A percentile compares a stretch with the other conserved stretches of the same genome.
Conservation (phyloP, 2,329 filamentous ascomycete genomes). For the Aphanocladium album region DNA sequence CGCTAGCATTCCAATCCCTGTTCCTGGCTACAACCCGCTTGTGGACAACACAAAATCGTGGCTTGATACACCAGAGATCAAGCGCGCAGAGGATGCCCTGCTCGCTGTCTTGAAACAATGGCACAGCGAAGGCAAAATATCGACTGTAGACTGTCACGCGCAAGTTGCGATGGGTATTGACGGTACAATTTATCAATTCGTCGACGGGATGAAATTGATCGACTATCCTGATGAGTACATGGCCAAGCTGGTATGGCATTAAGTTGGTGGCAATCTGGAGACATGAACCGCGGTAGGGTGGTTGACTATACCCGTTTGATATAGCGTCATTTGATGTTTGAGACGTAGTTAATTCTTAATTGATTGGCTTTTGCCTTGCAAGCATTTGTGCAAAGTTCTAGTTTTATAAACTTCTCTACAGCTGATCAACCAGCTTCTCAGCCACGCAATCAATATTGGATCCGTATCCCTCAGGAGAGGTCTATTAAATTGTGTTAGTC, state of each 20-base stretch:
- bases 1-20: background rate
- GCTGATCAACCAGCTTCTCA: constrained; percentile 30
- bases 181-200: background rate
- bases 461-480: constrained; percentile 30
- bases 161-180: constrained; percentile 8
- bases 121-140: background rate
- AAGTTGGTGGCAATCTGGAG: background rate
- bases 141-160: background rate
- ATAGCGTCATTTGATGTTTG: background rate
- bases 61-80: constrained; percentile 4
- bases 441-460: constrained; percentile 31
- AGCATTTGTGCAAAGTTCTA: too few species aligned
- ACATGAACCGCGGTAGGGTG: background rate
- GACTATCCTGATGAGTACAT: constrained; percentile 9
- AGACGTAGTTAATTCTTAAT: too few species aligned
- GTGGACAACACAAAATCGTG: background rate
- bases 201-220: background rate
- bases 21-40: background rate
- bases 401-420: constrained; percentile 23
- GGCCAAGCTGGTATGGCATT: background rate
- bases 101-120: constrained; percentile 1
- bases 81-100: background rate
- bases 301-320: background rate
- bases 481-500: constrained; percentile 20
- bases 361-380: too few species aligned